A percentile compares a stretch with the other conserved stretches of the same genome.
Evolutionary conservation across 495 filamentous ascomycete genomes (phyloP).

Genomic region (Penicillium crystallinum): DNA sequence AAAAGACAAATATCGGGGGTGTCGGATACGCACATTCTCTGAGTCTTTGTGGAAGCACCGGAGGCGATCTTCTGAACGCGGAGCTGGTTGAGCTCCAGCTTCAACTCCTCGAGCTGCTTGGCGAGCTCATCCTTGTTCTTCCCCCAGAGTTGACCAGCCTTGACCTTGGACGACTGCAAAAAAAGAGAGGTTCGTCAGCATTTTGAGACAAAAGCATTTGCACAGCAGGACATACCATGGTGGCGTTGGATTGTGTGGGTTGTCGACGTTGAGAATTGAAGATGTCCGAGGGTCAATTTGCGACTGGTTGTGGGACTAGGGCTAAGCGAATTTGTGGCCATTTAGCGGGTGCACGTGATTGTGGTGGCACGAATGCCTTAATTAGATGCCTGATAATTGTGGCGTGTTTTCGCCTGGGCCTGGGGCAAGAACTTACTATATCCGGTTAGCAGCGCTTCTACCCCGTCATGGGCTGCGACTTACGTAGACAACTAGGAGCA

Average conservation of each 20-base stretch:
- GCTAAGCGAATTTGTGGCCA: constrained; percentile 38
- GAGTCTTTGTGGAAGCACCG: constrained; percentile 86
- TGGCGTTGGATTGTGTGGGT: constrained; percentile 45
- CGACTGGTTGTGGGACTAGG: constrained; percentile 51
- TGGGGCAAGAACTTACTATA: constrained; percentile 4
- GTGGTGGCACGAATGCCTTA: not conserved
- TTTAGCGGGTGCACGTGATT: constrained; percentile 40
- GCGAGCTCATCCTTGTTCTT: constrained; percentile 97
- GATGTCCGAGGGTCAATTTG: constrained; percentile 43
- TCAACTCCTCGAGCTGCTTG: constrained; percentile 89
- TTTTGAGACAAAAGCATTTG: constrained; percentile 2
- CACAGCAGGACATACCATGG: constrained; percentile 40
- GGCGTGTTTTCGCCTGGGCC: not conserved
- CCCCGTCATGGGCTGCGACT: constrained; percentile 9
- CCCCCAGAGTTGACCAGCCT: constrained; percentile 90
- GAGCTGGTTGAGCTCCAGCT: constrained; percentile 87
- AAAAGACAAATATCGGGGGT: constrained; percentile 8
- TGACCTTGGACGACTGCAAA: constrained; percentile 83
- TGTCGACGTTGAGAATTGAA: constrained; percentile 50
- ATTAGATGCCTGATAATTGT: not conserved
- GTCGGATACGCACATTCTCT: constrained; percentile 78
- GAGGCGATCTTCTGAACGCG: constrained; percentile 97
- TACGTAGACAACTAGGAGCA: constrained; percentile 14
- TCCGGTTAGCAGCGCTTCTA: constrained; percentile 9
- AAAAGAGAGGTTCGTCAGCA: constrained; percentile 19